Evolutionary conservation across 2,329 filamentous ascomycete species (phyloP), one percentile per base, ranked within the genome.

Genomic region (Aspergillus hortae): DNA sequence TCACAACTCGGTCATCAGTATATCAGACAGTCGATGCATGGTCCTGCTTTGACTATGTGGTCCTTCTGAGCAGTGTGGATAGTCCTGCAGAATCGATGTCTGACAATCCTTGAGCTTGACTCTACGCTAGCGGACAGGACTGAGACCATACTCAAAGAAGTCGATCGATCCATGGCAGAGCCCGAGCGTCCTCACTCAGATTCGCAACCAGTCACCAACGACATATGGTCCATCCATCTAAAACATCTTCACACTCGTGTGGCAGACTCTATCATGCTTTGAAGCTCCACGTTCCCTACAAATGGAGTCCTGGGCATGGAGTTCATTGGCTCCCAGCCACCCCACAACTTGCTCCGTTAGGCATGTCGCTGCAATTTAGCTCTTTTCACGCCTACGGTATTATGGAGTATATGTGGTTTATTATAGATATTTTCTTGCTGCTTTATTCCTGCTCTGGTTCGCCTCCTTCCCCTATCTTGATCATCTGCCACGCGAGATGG

Each of bases 91-190:
- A 49, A 49, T 44, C 32, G 47, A 49, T 6, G 14, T 32, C 32
- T 48, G 46, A 33, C 40, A 41, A 43, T 44, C 47, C 15, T 19
- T 38, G 41, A 44, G 41, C 47, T 49, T 33, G 47, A 44, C 47
- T 49, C 47, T 14, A 49, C 41, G 38, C 41, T 49, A 49, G 32
- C 11, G 14, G 11, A 12, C 23, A 12, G 14, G 4, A 42, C 30
- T 36, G 25, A 38, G 30, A 6, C 30, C 21, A 11, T 17, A 11
- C 15, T 42, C 25, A 23, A 10, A 15, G 35, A 23, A 36, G 32
- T 49, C 47, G 21, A 44, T 38, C 45, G 23, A 54, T 54, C 33
- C 35, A 46, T 45, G 33, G 44, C 32, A 33, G n/a, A 10, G 15
- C n/a, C 30, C 44, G 6, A 17, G 15, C 33, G 6, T 49, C 27